phyloP scores from a whole-genome alignment of 306 rosid species.

The Malus sylvestris region DNA sequence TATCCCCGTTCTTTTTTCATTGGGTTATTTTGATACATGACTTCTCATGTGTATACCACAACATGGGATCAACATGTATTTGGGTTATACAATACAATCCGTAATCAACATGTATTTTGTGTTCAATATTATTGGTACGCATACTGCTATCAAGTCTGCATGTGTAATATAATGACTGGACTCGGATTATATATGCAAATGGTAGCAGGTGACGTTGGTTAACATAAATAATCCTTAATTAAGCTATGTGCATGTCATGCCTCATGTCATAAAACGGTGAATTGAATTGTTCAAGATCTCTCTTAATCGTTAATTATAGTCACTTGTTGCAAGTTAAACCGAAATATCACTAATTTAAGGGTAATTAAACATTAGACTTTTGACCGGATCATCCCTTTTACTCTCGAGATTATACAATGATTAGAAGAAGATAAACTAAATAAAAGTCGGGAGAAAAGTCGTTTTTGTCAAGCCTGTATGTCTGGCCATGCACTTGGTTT shows the following conservation, averaged over 20 bases:
- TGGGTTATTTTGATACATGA: too few species aligned
- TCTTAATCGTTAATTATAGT: background rate
- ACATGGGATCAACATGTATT: too few species aligned
- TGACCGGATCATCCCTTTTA: background rate
- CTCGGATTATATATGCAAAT: too few species aligned
- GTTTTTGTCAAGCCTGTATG: background rate
- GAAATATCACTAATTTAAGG: background rate
- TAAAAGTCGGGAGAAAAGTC: too few species aligned
- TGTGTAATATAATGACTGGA: background rate
- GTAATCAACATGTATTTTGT: too few species aligned
- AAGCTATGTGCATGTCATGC: background rate
- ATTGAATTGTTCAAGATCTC: background rate
- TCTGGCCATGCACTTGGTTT: background rate
- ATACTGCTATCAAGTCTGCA: background rate
- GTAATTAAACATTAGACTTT: background rate
- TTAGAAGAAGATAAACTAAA: too few species aligned
- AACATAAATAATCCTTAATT: background rate
- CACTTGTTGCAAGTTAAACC: background rate
- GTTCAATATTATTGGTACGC: too few species aligned
- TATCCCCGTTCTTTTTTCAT: too few species aligned
- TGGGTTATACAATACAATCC: too few species aligned
- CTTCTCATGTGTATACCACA: too few species aligned
- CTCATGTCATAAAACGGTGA: background rate
- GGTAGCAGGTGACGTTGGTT: background rate
- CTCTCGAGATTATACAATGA: background rate